phyloP scores from a whole-genome alignment of 2,329 filamentous ascomycete genomes.

The Pseudogymnoascus sp. region DNA sequence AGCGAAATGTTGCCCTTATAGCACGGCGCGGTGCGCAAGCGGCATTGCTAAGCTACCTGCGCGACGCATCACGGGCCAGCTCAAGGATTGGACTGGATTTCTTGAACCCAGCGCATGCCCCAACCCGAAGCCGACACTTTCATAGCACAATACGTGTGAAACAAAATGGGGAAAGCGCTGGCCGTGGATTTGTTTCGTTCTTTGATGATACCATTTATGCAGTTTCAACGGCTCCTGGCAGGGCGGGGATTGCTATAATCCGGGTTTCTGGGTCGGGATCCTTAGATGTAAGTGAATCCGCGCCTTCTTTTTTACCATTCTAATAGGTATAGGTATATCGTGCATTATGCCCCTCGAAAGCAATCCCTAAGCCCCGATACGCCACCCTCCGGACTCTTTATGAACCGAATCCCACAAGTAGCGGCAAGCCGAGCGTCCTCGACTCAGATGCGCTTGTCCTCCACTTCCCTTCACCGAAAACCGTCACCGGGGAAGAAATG shows the following conservation, averaged over 20 bases:
- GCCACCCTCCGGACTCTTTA: conserved; percentile 70
- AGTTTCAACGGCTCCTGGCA: conserved; percentile 75
- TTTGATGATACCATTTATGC: conserved; percentile 71
- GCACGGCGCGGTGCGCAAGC: background rate
- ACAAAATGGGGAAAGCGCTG: background rate
- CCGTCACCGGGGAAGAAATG: conserved; percentile 86
- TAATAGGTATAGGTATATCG: conserved; percentile 49
- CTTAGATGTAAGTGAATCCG: conserved; percentile 43
- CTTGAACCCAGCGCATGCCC: background rate
- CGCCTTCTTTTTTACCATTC: background rate
- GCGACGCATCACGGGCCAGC: background rate
- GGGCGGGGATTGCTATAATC: conserved; percentile 84
- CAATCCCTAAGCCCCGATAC: conserved; percentile 48
- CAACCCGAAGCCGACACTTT: background rate
- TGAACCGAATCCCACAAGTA: conserved; percentile 40
- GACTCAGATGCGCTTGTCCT: conserved; percentile 76
- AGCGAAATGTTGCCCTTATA: background rate
- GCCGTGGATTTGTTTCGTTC: background rate
- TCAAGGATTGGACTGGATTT: background rate
- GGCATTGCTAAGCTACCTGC: background rate
- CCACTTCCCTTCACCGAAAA: conserved; percentile 72
- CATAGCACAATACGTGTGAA: background rate
- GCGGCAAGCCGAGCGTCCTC: conserved; percentile 39
- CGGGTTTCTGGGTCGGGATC: conserved; percentile 76
- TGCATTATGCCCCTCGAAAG: conserved; percentile 46